These are phyloP conservation scores for Ceratocystis destructans DNA, from an alignment of 2,329 filamentous ascomycete genomes.

Conservation along the genomic window DNA sequence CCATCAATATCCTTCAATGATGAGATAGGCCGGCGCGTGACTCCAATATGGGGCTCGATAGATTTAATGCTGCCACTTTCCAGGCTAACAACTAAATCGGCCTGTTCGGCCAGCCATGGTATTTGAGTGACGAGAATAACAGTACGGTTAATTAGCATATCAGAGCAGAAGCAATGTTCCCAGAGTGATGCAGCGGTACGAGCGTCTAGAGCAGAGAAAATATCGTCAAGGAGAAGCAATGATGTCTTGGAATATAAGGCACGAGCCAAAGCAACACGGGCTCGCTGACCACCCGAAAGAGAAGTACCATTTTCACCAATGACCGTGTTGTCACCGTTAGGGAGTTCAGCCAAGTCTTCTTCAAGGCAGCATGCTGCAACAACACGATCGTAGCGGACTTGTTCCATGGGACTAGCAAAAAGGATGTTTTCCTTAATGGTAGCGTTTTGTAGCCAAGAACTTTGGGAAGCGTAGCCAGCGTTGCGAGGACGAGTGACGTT, in stretches of 20 bases:
- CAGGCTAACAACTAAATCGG: constrained; percentile 34
- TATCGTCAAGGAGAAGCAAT: constrained; percentile 43
- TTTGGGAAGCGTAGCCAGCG: constrained; percentile 44
- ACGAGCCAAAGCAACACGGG: constrained; percentile 42
- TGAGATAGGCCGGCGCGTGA: constrained; percentile 27
- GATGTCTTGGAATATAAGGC: constrained; percentile 44
- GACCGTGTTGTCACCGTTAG: constrained; percentile 36
- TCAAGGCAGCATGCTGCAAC: constrained; percentile 42
- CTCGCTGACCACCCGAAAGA: constrained; percentile 43
- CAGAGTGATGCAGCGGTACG: constrained; percentile 44
- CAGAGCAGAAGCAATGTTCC: constrained; percentile 43
- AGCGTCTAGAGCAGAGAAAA: constrained; percentile 46
- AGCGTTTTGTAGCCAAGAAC: constrained; percentile 44
- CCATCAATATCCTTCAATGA: constrained; percentile 26
- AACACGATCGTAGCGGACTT: constrained; percentile 39
- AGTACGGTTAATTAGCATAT: constrained; percentile 40
- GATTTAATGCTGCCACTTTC: constrained; percentile 33
- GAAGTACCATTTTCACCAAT: constrained; percentile 43
- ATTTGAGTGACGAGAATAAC: constrained; percentile 44
- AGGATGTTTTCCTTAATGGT: constrained; percentile 42
- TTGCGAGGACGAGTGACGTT: constrained; percentile 36
- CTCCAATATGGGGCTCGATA: constrained; percentile 33
- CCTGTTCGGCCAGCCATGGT: constrained; percentile 39
- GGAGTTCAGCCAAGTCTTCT: constrained; percentile 38
- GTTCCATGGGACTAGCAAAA: constrained; percentile 39